A percentile compares a stretch with the other conserved stretches of the same genome.
These are phyloP conservation scores for Globisporangium emineosum DNA, from an alignment of 352 stramenopile species.

Conservation along the genomic window DNA sequence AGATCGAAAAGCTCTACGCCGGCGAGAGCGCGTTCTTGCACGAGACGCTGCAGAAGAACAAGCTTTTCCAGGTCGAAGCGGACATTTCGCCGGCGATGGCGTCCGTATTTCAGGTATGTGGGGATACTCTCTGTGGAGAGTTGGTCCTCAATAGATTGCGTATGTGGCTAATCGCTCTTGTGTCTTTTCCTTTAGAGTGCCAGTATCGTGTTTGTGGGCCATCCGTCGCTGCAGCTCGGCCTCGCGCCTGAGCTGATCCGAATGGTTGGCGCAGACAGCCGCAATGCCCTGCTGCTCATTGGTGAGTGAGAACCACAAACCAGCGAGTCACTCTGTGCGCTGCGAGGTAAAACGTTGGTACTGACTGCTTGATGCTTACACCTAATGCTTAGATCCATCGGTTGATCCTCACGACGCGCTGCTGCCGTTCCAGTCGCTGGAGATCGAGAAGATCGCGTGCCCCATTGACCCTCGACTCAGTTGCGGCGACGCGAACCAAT, in stretches of 20 bases:
- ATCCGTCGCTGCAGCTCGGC: slow-evolving; percentile 67
- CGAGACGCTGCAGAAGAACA: slow-evolving; percentile 44
- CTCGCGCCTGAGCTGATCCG: slow-evolving; percentile 47
- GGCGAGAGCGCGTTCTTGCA: slow-evolving; percentile 73
- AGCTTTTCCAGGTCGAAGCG: slow-evolving; percentile 44
- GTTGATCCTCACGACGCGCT: slow-evolving; percentile 53
- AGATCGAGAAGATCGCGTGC: slow-evolving; percentile 76
- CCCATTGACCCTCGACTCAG: slow-evolving; percentile 77
- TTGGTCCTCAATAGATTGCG: too few species aligned
- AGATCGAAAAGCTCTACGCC: slow-evolving; percentile 71
- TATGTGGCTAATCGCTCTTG: neutral
- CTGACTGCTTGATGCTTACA: neutral
- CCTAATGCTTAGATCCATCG: slow-evolving; percentile 39
- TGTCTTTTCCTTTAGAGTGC: slow-evolving; percentile 35
- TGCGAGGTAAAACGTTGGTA: neutral
- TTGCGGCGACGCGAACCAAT: slow-evolving; percentile 84
- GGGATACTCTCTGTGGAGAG: too few species aligned
- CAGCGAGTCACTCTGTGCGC: neutral
- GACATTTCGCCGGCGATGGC: slow-evolving; percentile 41
- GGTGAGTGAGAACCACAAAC: slow-evolving; percentile 20
- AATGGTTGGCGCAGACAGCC: slow-evolving; percentile 51
- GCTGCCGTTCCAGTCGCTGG: slow-evolving; percentile 46
- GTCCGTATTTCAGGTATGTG: slow-evolving; percentile 52
- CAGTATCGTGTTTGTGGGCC: slow-evolving; percentile 73
- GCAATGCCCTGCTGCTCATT: slow-evolving; percentile 72